Percentiles rank a stretch among this genome's conserved stretches.
phyloP scores from a whole-genome alignment of 2,329 filamentous ascomycete genomes.

The Arthrinium puccinioides region DNA sequence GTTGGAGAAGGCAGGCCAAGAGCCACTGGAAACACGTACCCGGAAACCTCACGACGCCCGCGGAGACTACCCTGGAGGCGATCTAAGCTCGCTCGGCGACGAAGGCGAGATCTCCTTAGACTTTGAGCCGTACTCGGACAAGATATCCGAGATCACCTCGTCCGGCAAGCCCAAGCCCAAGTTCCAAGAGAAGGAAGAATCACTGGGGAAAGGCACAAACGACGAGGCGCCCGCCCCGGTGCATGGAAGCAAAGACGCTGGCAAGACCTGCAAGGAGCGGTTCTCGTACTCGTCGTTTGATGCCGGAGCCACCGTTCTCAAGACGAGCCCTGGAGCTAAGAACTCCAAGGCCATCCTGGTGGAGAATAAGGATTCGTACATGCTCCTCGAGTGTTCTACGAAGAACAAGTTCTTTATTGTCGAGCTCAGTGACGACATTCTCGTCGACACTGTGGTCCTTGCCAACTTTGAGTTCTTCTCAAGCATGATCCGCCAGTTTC shows the following conservation, averaged over 20 bases:
- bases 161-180: constrained; percentile 12
- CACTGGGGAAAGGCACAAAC: constrained; percentile 35
- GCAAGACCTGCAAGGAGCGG: constrained; percentile 93
- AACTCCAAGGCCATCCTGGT: constrained; percentile 83
- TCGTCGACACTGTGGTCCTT: constrained; percentile 92
- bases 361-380: constrained; percentile 98
- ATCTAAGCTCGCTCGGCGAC: constrained; percentile 74
- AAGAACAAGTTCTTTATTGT: constrained; percentile 91
- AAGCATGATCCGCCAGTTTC: constrained; percentile 87
- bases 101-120: constrained; percentile 72
- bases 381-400: constrained; percentile 84
- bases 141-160: constrained; percentile 34
- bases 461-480: constrained; percentile 99
- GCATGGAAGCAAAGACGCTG: constrained; percentile 80
- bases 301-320: constrained; percentile 86
- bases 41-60: constrained; percentile 46
- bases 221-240: constrained; percentile 44
- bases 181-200: constrained; percentile 19
- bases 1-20: constrained; percentile 75
- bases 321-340: constrained; percentile 80
- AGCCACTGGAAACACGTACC: constrained; percentile 57
- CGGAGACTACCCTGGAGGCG: constrained; percentile 49
- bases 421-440: constrained; percentile 78
- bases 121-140: constrained; percentile 42
- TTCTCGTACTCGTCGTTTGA: constrained; percentile 98